Conservation (phyloP, 2,329 filamentous ascomycete genomes). For the Beauveria caledonica region DNA sequence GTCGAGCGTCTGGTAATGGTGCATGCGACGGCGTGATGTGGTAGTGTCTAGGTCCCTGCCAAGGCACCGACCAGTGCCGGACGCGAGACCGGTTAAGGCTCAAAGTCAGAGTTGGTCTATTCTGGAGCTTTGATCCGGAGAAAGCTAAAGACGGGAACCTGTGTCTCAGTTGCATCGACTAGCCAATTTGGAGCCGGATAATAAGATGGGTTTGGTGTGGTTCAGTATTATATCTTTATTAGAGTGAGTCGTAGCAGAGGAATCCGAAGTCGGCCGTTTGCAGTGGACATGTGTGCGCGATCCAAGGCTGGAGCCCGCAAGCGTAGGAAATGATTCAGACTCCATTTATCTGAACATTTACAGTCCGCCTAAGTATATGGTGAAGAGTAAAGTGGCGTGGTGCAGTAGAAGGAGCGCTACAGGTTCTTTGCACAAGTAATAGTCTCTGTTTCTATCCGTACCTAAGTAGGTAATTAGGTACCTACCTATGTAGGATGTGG, state of each 20-base stretch:
- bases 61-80: neutral
- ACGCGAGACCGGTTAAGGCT: neutral
- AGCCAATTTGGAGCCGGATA: neutral
- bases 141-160: neutral
- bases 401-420: too few species aligned
- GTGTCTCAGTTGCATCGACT: neutral
- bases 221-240: neutral
- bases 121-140: neutral
- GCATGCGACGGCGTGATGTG: neutral
- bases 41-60: neutral
- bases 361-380: too few species aligned
- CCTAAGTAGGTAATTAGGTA: too few species aligned
- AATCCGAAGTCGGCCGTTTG: constrained; percentile 12
- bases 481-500: too few species aligned
- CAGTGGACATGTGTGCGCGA: neutral
- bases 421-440: too few species aligned
- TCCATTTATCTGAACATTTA: too few species aligned
- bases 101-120: neutral
- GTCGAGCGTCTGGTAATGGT: neutral
- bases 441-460: too few species aligned
- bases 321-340: neutral
- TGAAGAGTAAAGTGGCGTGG: too few species aligned
- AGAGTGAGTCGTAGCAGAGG: neutral
- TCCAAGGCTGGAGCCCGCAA: neutral
- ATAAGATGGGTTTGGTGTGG: neutral